Evolutionary conservation across 2,329 filamentous ascomycete species (phyloP).

Genomic region (Cladophialophora chaetospira): DNA sequence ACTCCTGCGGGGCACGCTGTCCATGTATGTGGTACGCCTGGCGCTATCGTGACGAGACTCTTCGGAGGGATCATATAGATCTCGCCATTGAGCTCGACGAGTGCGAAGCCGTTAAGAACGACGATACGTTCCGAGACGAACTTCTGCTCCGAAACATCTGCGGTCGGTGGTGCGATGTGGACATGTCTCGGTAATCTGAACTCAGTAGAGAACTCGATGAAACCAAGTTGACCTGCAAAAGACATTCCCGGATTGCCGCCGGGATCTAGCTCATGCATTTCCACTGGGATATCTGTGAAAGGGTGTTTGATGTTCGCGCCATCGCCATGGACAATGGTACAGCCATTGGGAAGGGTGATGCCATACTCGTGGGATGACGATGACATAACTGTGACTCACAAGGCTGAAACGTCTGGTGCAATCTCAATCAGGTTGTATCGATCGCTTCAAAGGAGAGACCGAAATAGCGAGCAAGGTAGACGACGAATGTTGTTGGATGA

Average conservation of each 20-base stretch:
- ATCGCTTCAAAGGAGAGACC: background rate
- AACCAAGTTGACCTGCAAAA: slow-evolving; percentile 24
- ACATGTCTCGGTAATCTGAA: slow-evolving; percentile 25
- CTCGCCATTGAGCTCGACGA: slow-evolving; percentile 24
- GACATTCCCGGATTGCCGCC: slow-evolving; percentile 5
- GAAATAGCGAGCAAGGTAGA: background rate
- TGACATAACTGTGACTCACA: slow-evolving; percentile 1
- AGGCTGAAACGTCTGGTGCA: background rate
- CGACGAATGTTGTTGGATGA: background rate
- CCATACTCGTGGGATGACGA: slow-evolving; percentile 14
- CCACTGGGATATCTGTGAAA: slow-evolving; percentile 24
- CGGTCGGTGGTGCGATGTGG: slow-evolving; percentile 18
- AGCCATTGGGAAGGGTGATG: slow-evolving; percentile 17
- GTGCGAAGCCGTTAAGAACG: slow-evolving; percentile 22
- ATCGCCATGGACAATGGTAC: slow-evolving; percentile 20
- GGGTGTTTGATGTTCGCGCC: slow-evolving; percentile 26
- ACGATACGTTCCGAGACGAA: slow-evolving; percentile 26
- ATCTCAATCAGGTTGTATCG: background rate
- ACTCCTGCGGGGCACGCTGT: slow-evolving; percentile 26
- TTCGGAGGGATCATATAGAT: slow-evolving; percentile 27
- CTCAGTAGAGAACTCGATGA: slow-evolving; percentile 28
- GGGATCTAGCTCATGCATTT: slow-evolving; percentile 26
- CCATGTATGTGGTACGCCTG: slow-evolving; percentile 28
- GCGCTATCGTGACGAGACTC: slow-evolving; percentile 23
- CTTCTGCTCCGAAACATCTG: background rate